Conservation (phyloP, 192 early-diverging fungal genomes). For the Backusella parvicylindrica region DNA sequence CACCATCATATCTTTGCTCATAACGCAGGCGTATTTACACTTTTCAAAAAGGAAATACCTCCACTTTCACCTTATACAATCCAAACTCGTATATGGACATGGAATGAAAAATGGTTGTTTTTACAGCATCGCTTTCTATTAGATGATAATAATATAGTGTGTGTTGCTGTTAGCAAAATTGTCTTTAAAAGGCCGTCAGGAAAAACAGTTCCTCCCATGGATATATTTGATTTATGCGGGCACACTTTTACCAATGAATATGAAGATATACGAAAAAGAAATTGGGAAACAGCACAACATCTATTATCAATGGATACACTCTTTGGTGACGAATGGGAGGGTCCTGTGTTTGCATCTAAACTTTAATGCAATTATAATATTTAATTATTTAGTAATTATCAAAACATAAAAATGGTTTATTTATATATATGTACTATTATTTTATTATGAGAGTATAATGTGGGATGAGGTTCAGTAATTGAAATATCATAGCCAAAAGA, state of each 20-base stretch:
- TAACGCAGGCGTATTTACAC: conserved; percentile 40
- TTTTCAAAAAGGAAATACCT: conserved; percentile 48
- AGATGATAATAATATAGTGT: background rate
- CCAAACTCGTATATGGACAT: conserved; percentile 44
- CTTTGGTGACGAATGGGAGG: background rate
- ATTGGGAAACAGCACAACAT: conserved; percentile 13
- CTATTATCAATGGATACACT: background rate
- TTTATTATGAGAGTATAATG: background rate
- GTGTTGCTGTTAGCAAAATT: conserved; percentile 21
- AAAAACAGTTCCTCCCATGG: conserved; percentile 16
- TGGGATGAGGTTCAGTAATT: background rate
- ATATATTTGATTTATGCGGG: conserved; percentile 18
- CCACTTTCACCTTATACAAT: conserved; percentile 43
- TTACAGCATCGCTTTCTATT: conserved; percentile 35
- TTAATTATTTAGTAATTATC: no score
- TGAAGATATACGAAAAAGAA: background rate
- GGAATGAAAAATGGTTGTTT: conserved; percentile 56
- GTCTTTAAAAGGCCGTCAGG: conserved; percentile 22
- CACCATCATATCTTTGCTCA: conserved; percentile 8
- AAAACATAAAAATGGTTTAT: no score
- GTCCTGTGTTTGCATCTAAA: background rate
- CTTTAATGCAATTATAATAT: background rate
- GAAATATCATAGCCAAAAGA: background rate
- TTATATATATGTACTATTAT: no score
- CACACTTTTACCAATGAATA: conserved; percentile 5